phyloP scores from a whole-genome alignment of 768 basidiomycete genomes.

The Boletus coccyginus region DNA sequence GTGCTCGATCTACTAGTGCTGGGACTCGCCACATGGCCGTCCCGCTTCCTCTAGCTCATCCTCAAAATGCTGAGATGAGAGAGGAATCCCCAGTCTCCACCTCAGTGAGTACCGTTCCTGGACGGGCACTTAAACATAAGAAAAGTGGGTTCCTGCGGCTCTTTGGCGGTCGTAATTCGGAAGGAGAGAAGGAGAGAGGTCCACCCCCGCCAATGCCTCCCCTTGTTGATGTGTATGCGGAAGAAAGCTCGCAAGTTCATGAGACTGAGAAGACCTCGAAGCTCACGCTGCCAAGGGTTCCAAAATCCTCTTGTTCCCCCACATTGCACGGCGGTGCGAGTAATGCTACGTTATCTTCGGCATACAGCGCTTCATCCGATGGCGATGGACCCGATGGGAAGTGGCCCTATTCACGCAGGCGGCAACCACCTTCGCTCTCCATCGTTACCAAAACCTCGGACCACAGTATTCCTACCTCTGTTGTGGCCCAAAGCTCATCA shows the following conservation, averaged over 20 bases:
- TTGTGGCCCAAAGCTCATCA: conserved; percentile 12
- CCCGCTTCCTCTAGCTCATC: conserved; percentile 35
- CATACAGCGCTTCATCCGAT: neutral
- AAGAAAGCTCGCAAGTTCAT: conserved; percentile 20
- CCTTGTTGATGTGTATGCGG: conserved; percentile 38
- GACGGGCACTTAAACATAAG: conserved; percentile 64
- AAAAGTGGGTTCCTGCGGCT: conserved; percentile 82
- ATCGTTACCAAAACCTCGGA: conserved; percentile 28
- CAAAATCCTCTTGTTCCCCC: conserved; percentile 41
- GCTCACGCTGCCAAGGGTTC: conserved; percentile 33
- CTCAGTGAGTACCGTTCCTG: conserved; percentile 20
- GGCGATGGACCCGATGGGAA: conserved; percentile 21
- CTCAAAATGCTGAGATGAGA: conserved; percentile 40
- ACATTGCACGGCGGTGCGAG: conserved; percentile 27
- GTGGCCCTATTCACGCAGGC: conserved; percentile 23
- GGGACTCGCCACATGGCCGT: conserved; percentile 47
- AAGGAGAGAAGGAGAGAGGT: conserved; percentile 35
- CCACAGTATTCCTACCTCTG: conserved; percentile 9
- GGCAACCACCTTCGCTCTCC: conserved; percentile 28
- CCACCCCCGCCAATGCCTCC: conserved; percentile 59
- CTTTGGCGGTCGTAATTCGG: conserved; percentile 50
- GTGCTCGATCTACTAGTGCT: conserved; percentile 62
- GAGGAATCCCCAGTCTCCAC: conserved; percentile 35
- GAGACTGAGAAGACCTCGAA: conserved; percentile 29
- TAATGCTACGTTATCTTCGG: conserved; percentile 16